Evolutionary conservation across 2,329 filamentous ascomycete genomes (phyloP), one percentile per base, ranked within the genome.

Genomic region (Xylaria sp.): DNA sequence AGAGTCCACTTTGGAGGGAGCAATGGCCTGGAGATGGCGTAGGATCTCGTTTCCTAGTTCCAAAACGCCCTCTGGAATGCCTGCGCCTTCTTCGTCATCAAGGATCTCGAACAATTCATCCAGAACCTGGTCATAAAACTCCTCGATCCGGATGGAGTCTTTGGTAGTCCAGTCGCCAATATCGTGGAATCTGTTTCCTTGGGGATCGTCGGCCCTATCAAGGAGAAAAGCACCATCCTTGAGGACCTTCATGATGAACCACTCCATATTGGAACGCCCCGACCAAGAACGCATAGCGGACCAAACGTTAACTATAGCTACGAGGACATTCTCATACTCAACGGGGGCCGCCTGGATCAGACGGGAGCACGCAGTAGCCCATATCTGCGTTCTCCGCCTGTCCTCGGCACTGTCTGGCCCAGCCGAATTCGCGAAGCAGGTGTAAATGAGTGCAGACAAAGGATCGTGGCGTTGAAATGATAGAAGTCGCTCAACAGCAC

Each of bases 231-330:
- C 89, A 66, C 94, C 94, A 68, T 95, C 90, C 75, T 96, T 91
- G 37, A 99, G 83, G 61, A 95, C 91, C 72, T 94, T 90, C 90
- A 96, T 94, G 10, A 99, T 83, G 73, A 93, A 97, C 76, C 91
- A 89, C 76, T 97, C 92, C 80, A 99, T 86, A 65, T 92, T 94
- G 66, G 88, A 85, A 69, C 89, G 92, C 59, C 91, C 91, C 47
- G 91, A 89, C 92, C 93, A 97, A 73, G 92, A 88, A 63, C 90
- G 86, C 82, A 92, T 90, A 58, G 86, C 82, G 55, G 90, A 87
- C 90, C 92, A 97, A 59, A 91, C 87, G 73, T 94, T 92, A 54
- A 99, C 81, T 39, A 97, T 85, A 52, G 90, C 88, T 64, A 90
- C 87, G 59, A 97, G 81, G 59, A 97, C 88, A 59, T 89, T 87